Evolutionary conservation across 306 rosid genomes (phyloP).

Genomic region (Ammopiptanthus mongolicus): DNA sequence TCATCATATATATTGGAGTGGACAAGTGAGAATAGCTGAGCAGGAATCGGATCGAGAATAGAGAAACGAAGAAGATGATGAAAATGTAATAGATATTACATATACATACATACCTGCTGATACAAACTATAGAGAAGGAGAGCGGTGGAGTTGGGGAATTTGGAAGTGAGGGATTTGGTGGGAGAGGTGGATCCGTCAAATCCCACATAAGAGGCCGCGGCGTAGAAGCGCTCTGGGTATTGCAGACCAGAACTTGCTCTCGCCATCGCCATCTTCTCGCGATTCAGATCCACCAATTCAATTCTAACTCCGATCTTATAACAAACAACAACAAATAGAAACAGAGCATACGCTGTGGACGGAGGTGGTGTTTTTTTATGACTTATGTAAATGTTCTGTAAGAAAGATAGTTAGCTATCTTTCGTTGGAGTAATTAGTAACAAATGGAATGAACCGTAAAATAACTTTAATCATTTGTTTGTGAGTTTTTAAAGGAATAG

Average conservation of each 20-base stretch:
- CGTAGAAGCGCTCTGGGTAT: constrained; percentile 91
- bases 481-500: no score
- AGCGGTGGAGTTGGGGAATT: constrained; percentile 71
- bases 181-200: constrained; percentile 84
- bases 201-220: constrained; percentile 81
- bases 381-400: no score
- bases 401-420: no score
- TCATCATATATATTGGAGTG: not conserved
- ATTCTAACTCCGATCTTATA: no score
- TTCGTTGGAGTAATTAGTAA: no score
- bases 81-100: not conserved
- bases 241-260: constrained; percentile 84
- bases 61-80: not conserved
- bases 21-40: not conserved
- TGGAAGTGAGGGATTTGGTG: constrained; percentile 66
- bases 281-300: not conserved
- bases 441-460: no score
- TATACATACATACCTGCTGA: constrained; percentile 52
- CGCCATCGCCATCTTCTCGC: constrained; percentile 46
- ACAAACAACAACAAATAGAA: no score
- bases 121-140: constrained; percentile 72
- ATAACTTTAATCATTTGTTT: no score
- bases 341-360: no score
- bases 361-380: no score
- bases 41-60: not conserved